These are phyloP conservation scores for Pezicula radicicola DNA, from an alignment of 2,329 filamentous ascomycete species.

Conservation along the genomic window DNA sequence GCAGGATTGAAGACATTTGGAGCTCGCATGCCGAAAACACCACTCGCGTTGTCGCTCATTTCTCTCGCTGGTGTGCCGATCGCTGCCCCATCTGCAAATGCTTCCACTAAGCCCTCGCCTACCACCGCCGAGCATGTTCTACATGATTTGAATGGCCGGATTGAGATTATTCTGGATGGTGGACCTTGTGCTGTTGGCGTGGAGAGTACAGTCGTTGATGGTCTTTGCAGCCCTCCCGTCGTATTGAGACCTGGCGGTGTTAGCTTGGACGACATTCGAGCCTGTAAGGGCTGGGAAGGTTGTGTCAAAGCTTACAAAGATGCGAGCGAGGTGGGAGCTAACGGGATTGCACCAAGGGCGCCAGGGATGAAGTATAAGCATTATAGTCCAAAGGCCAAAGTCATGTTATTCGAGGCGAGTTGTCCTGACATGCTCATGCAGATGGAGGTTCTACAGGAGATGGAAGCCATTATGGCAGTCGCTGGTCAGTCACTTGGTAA, in stretches of 20 bases:
- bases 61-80: conserved; percentile 73
- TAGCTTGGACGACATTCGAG: conserved; percentile 73
- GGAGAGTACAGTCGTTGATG: conserved; percentile 95
- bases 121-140: conserved; percentile 87
- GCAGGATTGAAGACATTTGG: conserved; percentile 83
- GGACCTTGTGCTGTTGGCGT: conserved; percentile 85
- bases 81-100: conserved; percentile 91
- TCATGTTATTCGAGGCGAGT: conserved; percentile 73
- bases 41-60: conserved; percentile 86
- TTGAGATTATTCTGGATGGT: conserved; percentile 85
- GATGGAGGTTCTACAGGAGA: neutral
- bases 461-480: too few relatives aligned
- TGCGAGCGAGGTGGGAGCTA: conserved; percentile 55
- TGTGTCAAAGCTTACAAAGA: conserved; percentile 79
- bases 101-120: conserved; percentile 87
- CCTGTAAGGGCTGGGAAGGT: conserved; percentile 76
- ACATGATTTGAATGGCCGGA: conserved; percentile 78
- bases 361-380: conserved; percentile 99
- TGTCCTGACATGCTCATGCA: conserved; percentile 18
- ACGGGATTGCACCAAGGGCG: conserved; percentile 67
- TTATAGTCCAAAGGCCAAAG: conserved; percentile 86
- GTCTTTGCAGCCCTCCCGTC: conserved; percentile 74
- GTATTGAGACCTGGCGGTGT: conserved; percentile 86
- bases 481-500: neutral
- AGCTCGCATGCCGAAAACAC: conserved; percentile 81